These are phyloP conservation scores for Backusella tarrabulga DNA, from an alignment of 192 early-diverging fungal species.

Conservation along the genomic window DNA sequence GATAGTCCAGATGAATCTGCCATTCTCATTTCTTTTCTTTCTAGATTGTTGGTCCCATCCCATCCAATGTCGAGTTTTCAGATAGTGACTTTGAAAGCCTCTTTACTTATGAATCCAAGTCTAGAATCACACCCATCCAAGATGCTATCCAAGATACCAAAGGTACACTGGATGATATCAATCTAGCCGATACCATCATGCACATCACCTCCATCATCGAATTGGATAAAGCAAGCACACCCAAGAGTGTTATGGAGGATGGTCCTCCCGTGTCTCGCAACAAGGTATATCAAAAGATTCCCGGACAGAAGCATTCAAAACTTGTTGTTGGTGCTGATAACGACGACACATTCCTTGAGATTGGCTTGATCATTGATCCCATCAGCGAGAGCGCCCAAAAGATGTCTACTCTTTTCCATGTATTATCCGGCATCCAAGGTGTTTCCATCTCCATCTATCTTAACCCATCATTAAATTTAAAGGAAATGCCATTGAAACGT, in stretches of 20 bases:
- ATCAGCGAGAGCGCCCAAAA: conserved; percentile 78
- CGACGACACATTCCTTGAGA: conserved; percentile 34
- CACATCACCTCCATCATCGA: conserved; percentile 1
- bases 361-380: conserved; percentile 74
- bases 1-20: neutral
- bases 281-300: conserved; percentile 16
- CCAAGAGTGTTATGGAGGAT: neutral
- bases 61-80: conserved; percentile 39
- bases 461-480: conserved; percentile 52
- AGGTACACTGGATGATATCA: neutral
- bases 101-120: conserved; percentile 52
- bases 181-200: neutral
- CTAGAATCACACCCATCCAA: conserved; percentile 43
- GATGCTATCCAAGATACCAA: conserved; percentile 8
- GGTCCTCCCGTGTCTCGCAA: conserved; percentile 1
- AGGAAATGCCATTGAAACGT: conserved; percentile 75
- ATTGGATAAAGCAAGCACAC: neutral
- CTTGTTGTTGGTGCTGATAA: conserved; percentile 17
- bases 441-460: conserved; percentile 69
- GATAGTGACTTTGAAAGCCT: conserved; percentile 61
- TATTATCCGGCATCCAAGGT: conserved; percentile 58
- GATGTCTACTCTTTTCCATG: conserved; percentile 69
- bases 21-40: neutral
- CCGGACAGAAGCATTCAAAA: conserved; percentile 2
- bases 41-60: conserved; percentile 53